Percentiles rank a stretch among this genome's conserved stretches.
phyloP scores from a whole-genome alignment of 2,329 filamentous ascomycete genomes.

The Ceratocystis destructans region DNA sequence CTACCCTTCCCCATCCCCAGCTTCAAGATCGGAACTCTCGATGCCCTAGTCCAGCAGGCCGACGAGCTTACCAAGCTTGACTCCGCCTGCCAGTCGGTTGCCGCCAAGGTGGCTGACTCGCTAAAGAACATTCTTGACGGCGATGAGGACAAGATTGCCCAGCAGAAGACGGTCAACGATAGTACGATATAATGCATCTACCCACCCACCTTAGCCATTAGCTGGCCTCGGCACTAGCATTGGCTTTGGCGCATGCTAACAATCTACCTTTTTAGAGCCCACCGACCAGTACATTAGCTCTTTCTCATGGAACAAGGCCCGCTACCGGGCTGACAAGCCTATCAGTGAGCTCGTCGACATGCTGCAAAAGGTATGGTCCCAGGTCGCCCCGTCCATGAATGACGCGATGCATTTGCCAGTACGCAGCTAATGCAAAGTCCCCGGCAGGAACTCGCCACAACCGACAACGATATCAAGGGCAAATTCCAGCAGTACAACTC shows the following conservation, averaged over 20 bases:
- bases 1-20: conserved; percentile 71
- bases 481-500: conserved; percentile 93
- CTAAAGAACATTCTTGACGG: conserved; percentile 70
- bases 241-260: conserved; percentile 8
- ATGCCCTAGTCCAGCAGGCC: conserved; percentile 88
- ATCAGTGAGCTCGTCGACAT: conserved; percentile 75
- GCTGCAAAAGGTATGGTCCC: conserved; percentile 60
- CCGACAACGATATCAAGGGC: conserved; percentile 89
- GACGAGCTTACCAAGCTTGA: conserved; percentile 90
- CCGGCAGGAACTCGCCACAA: conserved; percentile 64
- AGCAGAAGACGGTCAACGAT: conserved; percentile 89
- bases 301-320: conserved; percentile 95
- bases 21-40: conserved; percentile 95
- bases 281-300: conserved; percentile 81
- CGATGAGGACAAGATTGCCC: conserved; percentile 65
- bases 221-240: neutral
- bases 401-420: neutral
- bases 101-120: conserved; percentile 77
- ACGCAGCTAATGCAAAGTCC: neutral
- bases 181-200: conserved; percentile 42
- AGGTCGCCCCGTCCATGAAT: neutral
- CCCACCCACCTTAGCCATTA: neutral
- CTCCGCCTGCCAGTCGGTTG: conserved; percentile 61
- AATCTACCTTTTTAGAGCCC: conserved; percentile 48
- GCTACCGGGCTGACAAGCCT: conserved; percentile 86